Evolutionary conservation across 192 early-diverging fungal genomes (phyloP), one percentile per base, ranked within the genome.

Genomic region (Podila epigama): DNA sequence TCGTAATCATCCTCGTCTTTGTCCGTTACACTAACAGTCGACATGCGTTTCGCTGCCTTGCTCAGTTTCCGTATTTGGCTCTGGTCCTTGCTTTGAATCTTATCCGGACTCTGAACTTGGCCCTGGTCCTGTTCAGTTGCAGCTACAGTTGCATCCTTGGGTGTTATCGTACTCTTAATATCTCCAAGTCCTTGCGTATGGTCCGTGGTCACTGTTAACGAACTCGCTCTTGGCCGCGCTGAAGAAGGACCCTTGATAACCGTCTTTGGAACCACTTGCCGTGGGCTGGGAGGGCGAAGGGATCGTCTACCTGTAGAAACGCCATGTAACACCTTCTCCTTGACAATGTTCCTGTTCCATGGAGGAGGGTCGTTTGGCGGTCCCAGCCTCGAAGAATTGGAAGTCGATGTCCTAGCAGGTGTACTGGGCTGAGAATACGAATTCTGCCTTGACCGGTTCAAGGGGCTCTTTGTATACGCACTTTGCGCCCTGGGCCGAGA

Each of bases 271-370:
- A 51, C 51, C 6, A n/a, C 36, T n/a, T 37, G 54, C 25, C 69
- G 51, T 16, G 69, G 69, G 4, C 54, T 50, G 2, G 41, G 31
- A 11, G 61, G 31, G 20, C 16, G 16, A 7, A 36, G 18, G 32
- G 60, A 71, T 28, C 54, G 48, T 1, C 54, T 32, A 4, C 52
- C 4, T 1, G 42, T 31, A 9, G 37, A 25, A n/a, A n/a, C n/a
- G n/a, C n/a, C n/a, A n/a, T n/a, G n/a, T n/a, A n/a, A n/a, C 8
- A 40, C 13, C 44, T 39, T 60, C 0, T 75, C 71, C 34, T 75
- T 75, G 35, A 58, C 39, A 41, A 58, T 33, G 18, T 42, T 63
- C 60, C 60, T 66, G 44, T 75, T 75, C 71, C 64, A 75, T 2
- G 51, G 51, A 12, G 71, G 59, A 13, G 33, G 53, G 3, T 62